Percentiles rank a stretch among this genome's conserved stretches.
Conservation (phyloP, 2,329 filamentous ascomycete genomes). For the Ceratocystis ficicola region DNA sequence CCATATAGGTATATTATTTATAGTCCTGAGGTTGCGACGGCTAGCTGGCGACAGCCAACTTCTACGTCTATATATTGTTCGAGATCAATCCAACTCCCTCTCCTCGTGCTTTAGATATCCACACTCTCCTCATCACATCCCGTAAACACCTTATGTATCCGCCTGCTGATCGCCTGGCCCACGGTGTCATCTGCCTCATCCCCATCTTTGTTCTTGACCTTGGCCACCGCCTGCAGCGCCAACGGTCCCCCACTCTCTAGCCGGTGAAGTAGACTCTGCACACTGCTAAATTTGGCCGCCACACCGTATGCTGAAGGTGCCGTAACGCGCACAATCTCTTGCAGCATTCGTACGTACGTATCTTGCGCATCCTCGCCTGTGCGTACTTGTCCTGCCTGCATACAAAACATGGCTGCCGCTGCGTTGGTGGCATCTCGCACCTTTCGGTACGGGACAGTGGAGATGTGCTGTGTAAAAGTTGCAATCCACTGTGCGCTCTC, state of each 20-base stretch:
- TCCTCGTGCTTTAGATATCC: slow-evolving; percentile 35
- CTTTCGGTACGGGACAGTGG: slow-evolving; percentile 58
- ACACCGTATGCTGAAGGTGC: slow-evolving; percentile 61
- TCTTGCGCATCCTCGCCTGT: slow-evolving; percentile 53
- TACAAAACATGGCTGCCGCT: slow-evolving; percentile 56
- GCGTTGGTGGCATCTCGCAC: slow-evolving; percentile 38
- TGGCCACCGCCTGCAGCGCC: slow-evolving; percentile 49
- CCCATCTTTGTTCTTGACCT: slow-evolving; percentile 46
- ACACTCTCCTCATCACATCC: slow-evolving; percentile 43
- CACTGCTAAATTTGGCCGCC: slow-evolving; percentile 45
- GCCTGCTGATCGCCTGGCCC: slow-evolving; percentile 46
- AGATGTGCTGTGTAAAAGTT: slow-evolving; percentile 66
- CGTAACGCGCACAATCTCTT: slow-evolving; percentile 61
- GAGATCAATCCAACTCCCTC: neutral
- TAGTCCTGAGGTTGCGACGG: neutral
- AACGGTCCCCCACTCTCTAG: slow-evolving; percentile 48
- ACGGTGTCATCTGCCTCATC: slow-evolving; percentile 42
- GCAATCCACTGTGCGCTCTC: slow-evolving; percentile 64
- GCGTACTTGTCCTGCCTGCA: slow-evolving; percentile 65
- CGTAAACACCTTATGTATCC: slow-evolving; percentile 49
- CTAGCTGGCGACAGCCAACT: neutral
- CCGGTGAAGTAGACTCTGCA: slow-evolving; percentile 45
- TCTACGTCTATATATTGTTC: neutral
- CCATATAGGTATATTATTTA: neutral
- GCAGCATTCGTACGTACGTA: slow-evolving; percentile 62